These are phyloP conservation scores for Daldinia caldariorum DNA, from an alignment of 495 filamentous ascomycete species.

Conservation along the genomic window DNA sequence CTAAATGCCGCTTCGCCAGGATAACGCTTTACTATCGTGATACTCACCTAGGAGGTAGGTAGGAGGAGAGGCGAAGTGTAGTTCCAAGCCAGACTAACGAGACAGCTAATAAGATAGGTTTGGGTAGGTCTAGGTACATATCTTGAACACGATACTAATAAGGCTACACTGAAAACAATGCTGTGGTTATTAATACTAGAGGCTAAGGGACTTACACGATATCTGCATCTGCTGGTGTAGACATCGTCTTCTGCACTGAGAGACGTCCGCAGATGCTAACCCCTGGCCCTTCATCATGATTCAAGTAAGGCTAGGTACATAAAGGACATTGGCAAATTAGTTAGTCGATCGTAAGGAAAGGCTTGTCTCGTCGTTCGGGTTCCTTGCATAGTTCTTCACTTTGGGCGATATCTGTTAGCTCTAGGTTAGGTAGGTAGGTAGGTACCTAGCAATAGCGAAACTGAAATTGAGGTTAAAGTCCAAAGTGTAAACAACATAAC, in stretches of 20 bases:
- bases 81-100: not conserved
- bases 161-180: not conserved
- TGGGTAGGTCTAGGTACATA: not conserved
- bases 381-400: slow-evolving; percentile 35
- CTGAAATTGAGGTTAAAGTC: not conserved
- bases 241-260: not conserved
- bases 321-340: not conserved
- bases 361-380: slow-evolving; percentile 22
- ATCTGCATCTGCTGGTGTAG: not conserved
- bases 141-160: not conserved
- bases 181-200: not conserved
- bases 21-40: not conserved
- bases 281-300: not conserved
- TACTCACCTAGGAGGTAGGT: not conserved
- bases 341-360: slow-evolving; percentile 1
- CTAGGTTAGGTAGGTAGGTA: no score
- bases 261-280: not conserved
- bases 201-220: not conserved
- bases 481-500: not conserved
- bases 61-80: not conserved
- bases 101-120: not conserved
- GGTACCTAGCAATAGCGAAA: not conserved
- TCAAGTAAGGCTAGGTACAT: not conserved
- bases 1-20: no score
- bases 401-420: slow-evolving; percentile 9